phyloP scores from a whole-genome alignment of 768 basidiomycete species.

The Mycena floridula region DNA sequence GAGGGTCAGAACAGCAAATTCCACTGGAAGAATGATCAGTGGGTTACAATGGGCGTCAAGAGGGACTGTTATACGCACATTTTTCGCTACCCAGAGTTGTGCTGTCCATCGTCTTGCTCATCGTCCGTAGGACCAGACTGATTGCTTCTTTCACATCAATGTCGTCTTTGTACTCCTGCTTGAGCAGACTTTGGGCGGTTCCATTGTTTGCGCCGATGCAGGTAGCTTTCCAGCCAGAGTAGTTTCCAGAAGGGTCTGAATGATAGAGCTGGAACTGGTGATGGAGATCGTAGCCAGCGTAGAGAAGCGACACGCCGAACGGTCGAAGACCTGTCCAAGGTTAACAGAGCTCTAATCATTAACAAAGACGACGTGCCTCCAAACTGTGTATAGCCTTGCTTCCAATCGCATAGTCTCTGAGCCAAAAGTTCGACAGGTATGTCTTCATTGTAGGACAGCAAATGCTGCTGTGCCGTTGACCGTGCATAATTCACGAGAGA shows the following conservation, averaged over 20 bases:
- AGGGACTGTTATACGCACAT: conserved; percentile 51
- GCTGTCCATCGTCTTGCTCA: conserved; percentile 99
- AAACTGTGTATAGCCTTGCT: conserved; percentile 97
- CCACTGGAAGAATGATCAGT: conserved; percentile 48
- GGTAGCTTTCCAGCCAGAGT: conserved; percentile 97
- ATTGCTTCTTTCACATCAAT: conserved; percentile 88
- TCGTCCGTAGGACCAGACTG: conserved; percentile 84
- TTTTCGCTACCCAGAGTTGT: conserved; percentile 96
- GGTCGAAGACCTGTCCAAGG: conserved; percentile 80
- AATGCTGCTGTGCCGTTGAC: conserved; percentile 82
- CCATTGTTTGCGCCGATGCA: conserved; percentile 99
- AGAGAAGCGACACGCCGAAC: conserved; percentile 95
- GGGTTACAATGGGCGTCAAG: neutral
- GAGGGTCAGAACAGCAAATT: conserved; percentile 90
- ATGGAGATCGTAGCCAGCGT: conserved; percentile 95
- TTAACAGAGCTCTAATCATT: neutral
- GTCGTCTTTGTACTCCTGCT: conserved; percentile 98
- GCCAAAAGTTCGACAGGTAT: conserved; percentile 96
- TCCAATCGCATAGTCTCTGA: conserved; percentile 91
- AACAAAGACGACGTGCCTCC: conserved; percentile 54
- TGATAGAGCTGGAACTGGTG: conserved; percentile 97
- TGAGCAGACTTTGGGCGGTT: conserved; percentile 89
- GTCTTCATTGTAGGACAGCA: conserved; percentile 91
- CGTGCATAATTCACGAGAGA: conserved; percentile 94
- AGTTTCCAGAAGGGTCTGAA: conserved; percentile 97